phyloP scores from a whole-genome alignment of 768 basidiomycete genomes.

The Dentipellis fragilis region DNA sequence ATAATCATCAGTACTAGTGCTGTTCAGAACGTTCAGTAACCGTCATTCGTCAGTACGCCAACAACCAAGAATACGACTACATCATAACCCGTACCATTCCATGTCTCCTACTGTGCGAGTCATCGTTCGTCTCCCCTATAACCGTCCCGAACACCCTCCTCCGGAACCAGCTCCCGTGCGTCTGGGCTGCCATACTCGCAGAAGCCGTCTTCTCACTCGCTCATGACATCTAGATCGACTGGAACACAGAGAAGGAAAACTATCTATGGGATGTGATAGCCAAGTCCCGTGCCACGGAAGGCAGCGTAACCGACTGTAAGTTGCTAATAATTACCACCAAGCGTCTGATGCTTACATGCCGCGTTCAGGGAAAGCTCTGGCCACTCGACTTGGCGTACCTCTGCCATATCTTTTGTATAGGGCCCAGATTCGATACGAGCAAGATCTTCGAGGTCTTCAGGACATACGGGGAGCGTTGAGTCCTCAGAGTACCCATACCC shows the following conservation, averaged over 20 bases:
- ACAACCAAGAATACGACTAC: too few species aligned
- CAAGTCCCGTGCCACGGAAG: conserved; percentile 61
- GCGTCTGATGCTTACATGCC: neutral
- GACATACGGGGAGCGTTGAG: conserved; percentile 57
- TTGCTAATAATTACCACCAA: conserved; percentile 7
- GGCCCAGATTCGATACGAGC: conserved; percentile 75
- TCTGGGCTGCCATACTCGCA: conserved; percentile 7
- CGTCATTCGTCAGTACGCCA: too few species aligned
- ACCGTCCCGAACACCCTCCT: conserved; percentile 60
- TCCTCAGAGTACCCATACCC: conserved; percentile 31
- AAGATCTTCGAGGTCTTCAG: conserved; percentile 72
- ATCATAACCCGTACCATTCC: neutral
- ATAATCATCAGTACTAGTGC: too few species aligned
- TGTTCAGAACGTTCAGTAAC: too few species aligned
- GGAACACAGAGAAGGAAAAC: conserved; percentile 77
- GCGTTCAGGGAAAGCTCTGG: conserved; percentile 68
- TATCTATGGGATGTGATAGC: conserved; percentile 84
- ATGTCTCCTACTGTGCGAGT: conserved; percentile 31
- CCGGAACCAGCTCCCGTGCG: conserved; percentile 62
- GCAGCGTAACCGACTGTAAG: conserved; percentile 73
- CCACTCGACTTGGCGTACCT: conserved; percentile 70
- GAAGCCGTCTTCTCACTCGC: conserved; percentile 5
- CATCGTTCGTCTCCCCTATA: conserved; percentile 70
- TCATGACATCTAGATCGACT: conserved; percentile 53
- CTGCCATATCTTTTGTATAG: conserved; percentile 79